Evolutionary conservation across 257 asterid genomes (phyloP), one percentile per base, ranked within the genome.

Genomic region (Haberlea rhodopensis): DNA sequence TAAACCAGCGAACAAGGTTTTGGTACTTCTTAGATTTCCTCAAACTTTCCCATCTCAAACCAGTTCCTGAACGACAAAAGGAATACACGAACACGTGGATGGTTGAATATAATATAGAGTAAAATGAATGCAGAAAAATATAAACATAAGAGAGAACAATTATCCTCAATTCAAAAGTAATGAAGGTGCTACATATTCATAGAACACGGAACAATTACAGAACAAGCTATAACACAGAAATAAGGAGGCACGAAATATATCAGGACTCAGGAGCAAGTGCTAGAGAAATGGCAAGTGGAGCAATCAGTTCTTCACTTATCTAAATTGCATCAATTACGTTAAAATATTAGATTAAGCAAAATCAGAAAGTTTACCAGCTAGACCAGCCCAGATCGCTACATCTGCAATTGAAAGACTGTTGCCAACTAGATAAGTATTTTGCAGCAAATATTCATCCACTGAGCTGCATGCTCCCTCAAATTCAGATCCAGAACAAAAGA

Each of bases 1-100:
- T 89, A 83, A 84, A 92, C 99, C 97, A 92, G 20, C 97, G 82
- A 16, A 84, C 95, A 49, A 92, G 80, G 78, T 81, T 85, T 73
- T 81, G 96, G 81, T 84, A 92, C 73, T 89, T 92, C 75, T 81
- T 89, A 27, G 97, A 92, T 57, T 85, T 89, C 67, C 94, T 74
- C 64, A 92, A 78, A 70, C 97, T 92, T 75, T 85, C 89, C 97
- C 97, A 92, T 66, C 97, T 87, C 77, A 71, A 54, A 56, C 96
- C 96, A 76, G 89, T 85, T 69, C 94, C 99, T 85, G 73, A 29
- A 75, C 61, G 69, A 20, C 19, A 19, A 55, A 58, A 53, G 53
- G 10, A n/a, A 11, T 21, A 49, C 23, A 61, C 7, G 15, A 19
- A 51, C 21, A 19, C 3, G 15, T 15, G 46, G 48, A 13, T 16